Percentiles rank a stretch among this genome's conserved stretches.
Evolutionary conservation across 805 yeast genomes (phyloP).

Genomic region (Zygosaccharomyces gambellarensis): DNA sequence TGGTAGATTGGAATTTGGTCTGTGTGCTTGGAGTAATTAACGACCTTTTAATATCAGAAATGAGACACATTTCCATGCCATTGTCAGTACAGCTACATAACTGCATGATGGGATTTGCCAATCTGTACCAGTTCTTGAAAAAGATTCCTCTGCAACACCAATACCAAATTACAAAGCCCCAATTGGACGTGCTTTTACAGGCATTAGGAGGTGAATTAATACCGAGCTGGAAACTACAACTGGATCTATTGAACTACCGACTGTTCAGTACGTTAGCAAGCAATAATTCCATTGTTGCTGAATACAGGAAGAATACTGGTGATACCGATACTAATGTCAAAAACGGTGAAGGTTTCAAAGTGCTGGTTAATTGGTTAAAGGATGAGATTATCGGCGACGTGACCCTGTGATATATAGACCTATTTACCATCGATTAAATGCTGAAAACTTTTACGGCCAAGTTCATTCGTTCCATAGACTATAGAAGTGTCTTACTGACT

Average conservation of each 20-base stretch:
- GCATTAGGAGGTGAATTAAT: slow-evolving; percentile 24
- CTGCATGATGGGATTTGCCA: slow-evolving; percentile 25
- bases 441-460: neutral
- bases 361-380: slow-evolving; percentile 21
- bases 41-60: slow-evolving; percentile 13
- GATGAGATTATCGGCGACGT: slow-evolving; percentile 19
- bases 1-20: slow-evolving; percentile 15
- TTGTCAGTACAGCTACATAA: slow-evolving; percentile 19
- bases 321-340: slow-evolving; percentile 8
- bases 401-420: slow-evolving; percentile 1
- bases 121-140: slow-evolving; percentile 21
- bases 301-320: slow-evolving; percentile 12
- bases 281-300: slow-evolving; percentile 10
- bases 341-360: slow-evolving; percentile 16
- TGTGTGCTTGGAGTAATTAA: slow-evolving; percentile 14
- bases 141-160: slow-evolving; percentile 20
- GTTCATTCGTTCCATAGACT: neutral
- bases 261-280: slow-evolving; percentile 16
- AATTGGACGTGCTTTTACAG: slow-evolving; percentile 16
- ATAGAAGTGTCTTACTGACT: neutral
- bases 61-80: slow-evolving; percentile 9
- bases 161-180: slow-evolving; percentile 18
- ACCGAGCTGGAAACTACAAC: slow-evolving; percentile 24
- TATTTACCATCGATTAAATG: neutral
- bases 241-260: slow-evolving; percentile 22